Conservation (phyloP, 2,329 filamentous ascomycete species). For the Talaromyces amestolkiae region DNA sequence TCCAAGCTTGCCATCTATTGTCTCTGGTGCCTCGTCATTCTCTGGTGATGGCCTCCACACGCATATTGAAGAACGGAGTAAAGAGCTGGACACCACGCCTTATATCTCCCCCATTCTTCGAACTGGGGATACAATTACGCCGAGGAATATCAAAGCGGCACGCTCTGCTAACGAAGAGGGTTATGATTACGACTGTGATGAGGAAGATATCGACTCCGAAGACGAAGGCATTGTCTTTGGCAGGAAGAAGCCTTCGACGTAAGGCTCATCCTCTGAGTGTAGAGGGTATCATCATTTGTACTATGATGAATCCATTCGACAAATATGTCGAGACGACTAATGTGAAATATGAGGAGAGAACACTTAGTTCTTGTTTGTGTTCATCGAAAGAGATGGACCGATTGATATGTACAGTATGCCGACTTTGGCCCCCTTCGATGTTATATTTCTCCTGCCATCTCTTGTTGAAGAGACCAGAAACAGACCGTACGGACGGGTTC, state of each 20-base stretch:
- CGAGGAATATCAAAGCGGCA: constrained; percentile 24
- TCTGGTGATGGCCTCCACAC: constrained; percentile 38
- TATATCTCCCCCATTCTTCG: constrained; percentile 41
- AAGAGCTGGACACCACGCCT: constrained; percentile 27
- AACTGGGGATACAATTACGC: constrained; percentile 44
- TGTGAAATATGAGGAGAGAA: background rate
- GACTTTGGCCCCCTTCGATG: background rate
- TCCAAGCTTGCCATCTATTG: constrained; percentile 47
- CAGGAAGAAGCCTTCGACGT: constrained; percentile 23
- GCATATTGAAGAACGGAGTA: constrained; percentile 27
- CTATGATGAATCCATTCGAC: background rate
- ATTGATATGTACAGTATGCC: constrained; percentile 16
- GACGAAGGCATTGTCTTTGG: constrained; percentile 44
- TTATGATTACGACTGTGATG: constrained; percentile 41
- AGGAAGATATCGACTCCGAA: constrained; percentile 44
- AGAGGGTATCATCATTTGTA: background rate
- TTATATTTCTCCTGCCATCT: background rate
- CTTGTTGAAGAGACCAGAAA: background rate
- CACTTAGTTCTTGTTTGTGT: background rate
- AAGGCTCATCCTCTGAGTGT: background rate
- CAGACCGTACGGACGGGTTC: background rate
- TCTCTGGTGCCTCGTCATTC: constrained; percentile 47
- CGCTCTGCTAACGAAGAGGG: constrained; percentile 36
- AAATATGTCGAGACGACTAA: background rate
- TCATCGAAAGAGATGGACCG: background rate